These are phyloP conservation scores for Blastocystis sp. DNA, from an alignment of 352 stramenopile genomes.

Conservation along the genomic window DNA sequence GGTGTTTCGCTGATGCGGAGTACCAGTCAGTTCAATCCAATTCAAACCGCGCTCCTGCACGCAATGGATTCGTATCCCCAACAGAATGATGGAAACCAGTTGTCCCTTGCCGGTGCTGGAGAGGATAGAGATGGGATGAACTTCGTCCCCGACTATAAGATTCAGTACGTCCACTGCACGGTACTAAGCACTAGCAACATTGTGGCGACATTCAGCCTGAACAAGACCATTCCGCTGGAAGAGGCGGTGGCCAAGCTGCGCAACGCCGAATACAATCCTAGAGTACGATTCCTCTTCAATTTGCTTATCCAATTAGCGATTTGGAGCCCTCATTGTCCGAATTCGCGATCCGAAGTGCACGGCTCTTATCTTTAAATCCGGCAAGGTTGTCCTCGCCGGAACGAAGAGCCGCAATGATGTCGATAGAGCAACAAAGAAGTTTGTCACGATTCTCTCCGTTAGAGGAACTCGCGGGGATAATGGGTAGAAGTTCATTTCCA, in stretches of 20 bases:
- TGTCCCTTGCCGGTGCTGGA: background rate
- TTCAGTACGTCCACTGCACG: slow-evolving; percentile 14
- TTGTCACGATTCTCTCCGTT: slow-evolving; percentile 75
- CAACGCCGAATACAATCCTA: slow-evolving; percentile 99
- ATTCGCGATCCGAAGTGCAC: slow-evolving; percentile 92
- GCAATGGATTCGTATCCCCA: background rate
- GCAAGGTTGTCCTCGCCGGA: slow-evolving; percentile 80
- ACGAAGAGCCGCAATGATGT: slow-evolving; percentile 75
- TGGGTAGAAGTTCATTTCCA: slow-evolving; percentile 44
- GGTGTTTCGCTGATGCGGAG: background rate
- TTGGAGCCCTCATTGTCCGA: slow-evolving; percentile 90
- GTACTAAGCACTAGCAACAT: slow-evolving; percentile 81
- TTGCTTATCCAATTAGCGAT: slow-evolving; percentile 77
- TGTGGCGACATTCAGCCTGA: slow-evolving; percentile 89
- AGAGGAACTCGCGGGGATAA: slow-evolving; percentile 27
- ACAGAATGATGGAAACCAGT: background rate
- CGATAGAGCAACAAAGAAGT: slow-evolving; percentile 74
- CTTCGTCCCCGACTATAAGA: slow-evolving; percentile 28
- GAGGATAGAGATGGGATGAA: background rate
- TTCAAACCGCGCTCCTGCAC: background rate
- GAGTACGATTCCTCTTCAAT: slow-evolving; percentile 75
- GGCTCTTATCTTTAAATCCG: slow-evolving; percentile 93
- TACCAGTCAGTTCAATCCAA: background rate
- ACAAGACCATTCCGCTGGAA: slow-evolving; percentile 90
- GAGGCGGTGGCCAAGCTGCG: slow-evolving; percentile 90